These are phyloP conservation scores for Solanum paucissectum DNA, from an alignment of 257 asterid genomes.

Conservation along the genomic window DNA sequence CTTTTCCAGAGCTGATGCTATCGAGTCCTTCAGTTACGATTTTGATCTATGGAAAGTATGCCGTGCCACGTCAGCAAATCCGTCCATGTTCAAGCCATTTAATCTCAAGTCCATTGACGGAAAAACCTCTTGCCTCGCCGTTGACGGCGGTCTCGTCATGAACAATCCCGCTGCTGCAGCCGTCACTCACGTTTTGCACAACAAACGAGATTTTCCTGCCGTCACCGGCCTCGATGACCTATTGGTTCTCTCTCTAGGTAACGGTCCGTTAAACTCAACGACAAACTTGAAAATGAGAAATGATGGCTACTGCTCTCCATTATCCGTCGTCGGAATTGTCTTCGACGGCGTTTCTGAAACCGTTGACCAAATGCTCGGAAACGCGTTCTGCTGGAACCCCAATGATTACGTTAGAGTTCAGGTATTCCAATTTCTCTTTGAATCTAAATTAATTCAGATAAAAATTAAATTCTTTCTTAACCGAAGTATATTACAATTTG, in stretches of 20 bases:
- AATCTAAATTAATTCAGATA: neutral
- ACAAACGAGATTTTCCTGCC: slow-evolving; percentile 80
- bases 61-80: slow-evolving; percentile 87
- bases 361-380: slow-evolving; percentile 79
- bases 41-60: slow-evolving; percentile 91
- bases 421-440: slow-evolving; percentile 23
- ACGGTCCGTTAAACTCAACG: slow-evolving; percentile 40
- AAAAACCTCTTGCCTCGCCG: slow-evolving; percentile 64
- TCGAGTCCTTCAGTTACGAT: slow-evolving; percentile 71
- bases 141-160: slow-evolving; percentile 96
- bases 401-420: slow-evolving; percentile 79
- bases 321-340: slow-evolving; percentile 53
- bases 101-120: slow-evolving; percentile 61
- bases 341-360: slow-evolving; percentile 94
- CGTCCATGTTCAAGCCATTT: slow-evolving; percentile 76
- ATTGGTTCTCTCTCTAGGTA: slow-evolving; percentile 73
- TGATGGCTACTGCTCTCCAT: slow-evolving; percentile 46
- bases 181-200: slow-evolving; percentile 86
- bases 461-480: neutral
- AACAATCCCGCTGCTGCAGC: slow-evolving; percentile 97
- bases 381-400: slow-evolving; percentile 88
- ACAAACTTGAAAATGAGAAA: slow-evolving; percentile 27
- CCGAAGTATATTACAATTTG: neutral
- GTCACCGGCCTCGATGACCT: slow-evolving; percentile 82
- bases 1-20: slow-evolving; percentile 92